Evolutionary conservation across 371 early-diverging fungal species (phyloP).

Genomic region (Coemansia sp.): DNA sequence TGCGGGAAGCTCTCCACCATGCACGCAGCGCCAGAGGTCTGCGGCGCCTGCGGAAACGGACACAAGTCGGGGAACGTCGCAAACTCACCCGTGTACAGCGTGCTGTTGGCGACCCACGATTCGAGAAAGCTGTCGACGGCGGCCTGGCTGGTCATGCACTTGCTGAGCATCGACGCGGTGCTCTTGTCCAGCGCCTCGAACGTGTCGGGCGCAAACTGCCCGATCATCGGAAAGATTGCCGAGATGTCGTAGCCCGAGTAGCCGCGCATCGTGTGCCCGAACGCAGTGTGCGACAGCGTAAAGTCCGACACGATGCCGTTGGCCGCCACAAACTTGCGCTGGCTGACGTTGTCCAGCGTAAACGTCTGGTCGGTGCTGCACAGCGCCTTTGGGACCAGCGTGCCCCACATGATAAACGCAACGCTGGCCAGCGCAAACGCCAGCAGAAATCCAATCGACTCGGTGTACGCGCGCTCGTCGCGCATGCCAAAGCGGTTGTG

Average conservation of each 20-base stretch:
- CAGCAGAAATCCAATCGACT: slow-evolving; percentile 35
- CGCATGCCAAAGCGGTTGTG: slow-evolving; percentile 44
- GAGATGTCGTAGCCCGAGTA: slow-evolving; percentile 44
- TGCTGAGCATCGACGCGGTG: slow-evolving; percentile 11
- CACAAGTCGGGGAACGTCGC: slow-evolving; percentile 26
- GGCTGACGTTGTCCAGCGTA: slow-evolving; percentile 19
- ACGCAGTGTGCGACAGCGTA: slow-evolving; percentile 27
- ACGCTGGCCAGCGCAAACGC: slow-evolving; percentile 47
- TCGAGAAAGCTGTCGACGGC: slow-evolving; percentile 19
- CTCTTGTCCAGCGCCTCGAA: slow-evolving; percentile 3
- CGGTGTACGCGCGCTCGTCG: slow-evolving; percentile 24
- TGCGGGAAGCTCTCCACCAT: slow-evolving; percentile 19
- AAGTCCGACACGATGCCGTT: slow-evolving; percentile 48
- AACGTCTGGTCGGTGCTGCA: slow-evolving; percentile 48
- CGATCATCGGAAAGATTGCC: slow-evolving; percentile 37
- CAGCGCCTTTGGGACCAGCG: slow-evolving; percentile 41
- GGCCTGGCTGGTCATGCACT: slow-evolving; percentile 16
- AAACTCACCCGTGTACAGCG: slow-evolving; percentile 14
- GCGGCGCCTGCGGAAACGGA: slow-evolving; percentile 47
- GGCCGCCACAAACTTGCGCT: slow-evolving; percentile 37
- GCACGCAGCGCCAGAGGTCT: slow-evolving; percentile 34
- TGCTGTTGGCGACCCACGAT: slow-evolving; percentile 25
- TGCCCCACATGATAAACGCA: slow-evolving; percentile 46
- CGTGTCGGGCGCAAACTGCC: slow-evolving; percentile 24
- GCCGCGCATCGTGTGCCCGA: slow-evolving; percentile 38